phyloP scores from a whole-genome alignment of 2,329 filamentous ascomycete genomes.

The Trichoderma sp. region DNA sequence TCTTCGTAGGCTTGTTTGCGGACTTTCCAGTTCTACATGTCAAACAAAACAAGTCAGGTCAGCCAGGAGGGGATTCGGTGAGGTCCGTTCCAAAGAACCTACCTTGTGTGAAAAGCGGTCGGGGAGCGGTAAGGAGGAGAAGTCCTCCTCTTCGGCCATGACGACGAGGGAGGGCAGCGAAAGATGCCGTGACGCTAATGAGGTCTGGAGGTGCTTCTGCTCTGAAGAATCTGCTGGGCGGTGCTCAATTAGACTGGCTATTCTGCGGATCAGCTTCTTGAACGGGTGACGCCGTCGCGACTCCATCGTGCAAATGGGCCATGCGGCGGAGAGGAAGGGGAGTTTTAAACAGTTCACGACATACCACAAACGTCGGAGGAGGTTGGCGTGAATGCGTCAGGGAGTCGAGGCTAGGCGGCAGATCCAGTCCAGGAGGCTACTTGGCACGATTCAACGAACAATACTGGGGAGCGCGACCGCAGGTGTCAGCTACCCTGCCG shows the following conservation, averaged over 20 bases:
- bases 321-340: slow-evolving; percentile 8
- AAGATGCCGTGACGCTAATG: slow-evolving; percentile 13
- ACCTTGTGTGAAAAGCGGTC: slow-evolving; percentile 86
- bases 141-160: slow-evolving; percentile 90
- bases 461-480: slow-evolving; percentile 15
- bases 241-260: slow-evolving; percentile 33
- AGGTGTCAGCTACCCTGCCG: slow-evolving; percentile 23
- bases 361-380: slow-evolving; percentile 19
- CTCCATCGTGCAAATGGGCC: slow-evolving; percentile 31
- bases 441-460: not conserved
- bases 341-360: slow-evolving; percentile 5
- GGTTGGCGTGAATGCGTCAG: slow-evolving; percentile 19
- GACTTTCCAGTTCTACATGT: slow-evolving; percentile 82
- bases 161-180: slow-evolving; percentile 31
- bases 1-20: slow-evolving; percentile 94
- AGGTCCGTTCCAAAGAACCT: slow-evolving; percentile 44
- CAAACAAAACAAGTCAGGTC: not conserved
- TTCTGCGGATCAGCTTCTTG: slow-evolving; percentile 37
- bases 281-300: slow-evolving; percentile 31
- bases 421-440: slow-evolving; percentile 19
- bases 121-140: slow-evolving; percentile 72
- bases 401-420: slow-evolving; percentile 8
- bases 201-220: slow-evolving; percentile 27
- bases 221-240: slow-evolving; percentile 16
- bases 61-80: not conserved